phyloP scores from a whole-genome alignment of 495 filamentous ascomycete genomes.

The Corynascus novoguineensis region DNA sequence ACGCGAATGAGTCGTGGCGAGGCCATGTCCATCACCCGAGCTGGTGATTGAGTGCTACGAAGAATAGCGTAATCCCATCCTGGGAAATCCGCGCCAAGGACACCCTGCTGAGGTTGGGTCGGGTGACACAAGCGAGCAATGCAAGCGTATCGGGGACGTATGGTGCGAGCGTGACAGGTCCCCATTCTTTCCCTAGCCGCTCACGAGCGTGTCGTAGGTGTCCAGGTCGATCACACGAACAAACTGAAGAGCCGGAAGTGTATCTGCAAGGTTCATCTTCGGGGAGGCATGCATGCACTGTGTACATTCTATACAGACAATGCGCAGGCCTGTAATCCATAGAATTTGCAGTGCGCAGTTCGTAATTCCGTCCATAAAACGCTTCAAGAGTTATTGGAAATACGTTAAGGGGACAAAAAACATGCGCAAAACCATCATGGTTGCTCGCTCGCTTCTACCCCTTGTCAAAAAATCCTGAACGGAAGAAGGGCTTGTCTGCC shows the following conservation, averaged over 20 bases:
- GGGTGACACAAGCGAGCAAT: slow-evolving; percentile 12
- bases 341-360: not conserved
- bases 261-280: not conserved
- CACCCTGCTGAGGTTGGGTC: not conserved
- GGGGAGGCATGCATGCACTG: no score
- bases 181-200: not conserved
- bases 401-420: not conserved
- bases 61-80: no score
- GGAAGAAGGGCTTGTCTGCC: slow-evolving; percentile 24
- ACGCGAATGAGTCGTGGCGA: no score
- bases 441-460: slow-evolving; percentile 15
- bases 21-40: no score
- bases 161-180: slow-evolving; percentile 3
- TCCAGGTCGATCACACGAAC: slow-evolving; percentile 16
- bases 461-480: slow-evolving; percentile 38
- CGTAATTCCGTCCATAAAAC: no score
- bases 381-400: not conserved
- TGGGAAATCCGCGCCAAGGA: no score
- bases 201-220: not conserved
- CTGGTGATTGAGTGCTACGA: no score
- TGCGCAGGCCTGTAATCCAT: no score
- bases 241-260: not conserved
- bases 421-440: slow-evolving; percentile 11
- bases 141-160: not conserved
- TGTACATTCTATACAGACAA: no score